Evolutionary conservation across 768 basidiomycete genomes (phyloP), one percentile per base, ranked within the genome.

Genomic region (Antrodiella citrinella): DNA sequence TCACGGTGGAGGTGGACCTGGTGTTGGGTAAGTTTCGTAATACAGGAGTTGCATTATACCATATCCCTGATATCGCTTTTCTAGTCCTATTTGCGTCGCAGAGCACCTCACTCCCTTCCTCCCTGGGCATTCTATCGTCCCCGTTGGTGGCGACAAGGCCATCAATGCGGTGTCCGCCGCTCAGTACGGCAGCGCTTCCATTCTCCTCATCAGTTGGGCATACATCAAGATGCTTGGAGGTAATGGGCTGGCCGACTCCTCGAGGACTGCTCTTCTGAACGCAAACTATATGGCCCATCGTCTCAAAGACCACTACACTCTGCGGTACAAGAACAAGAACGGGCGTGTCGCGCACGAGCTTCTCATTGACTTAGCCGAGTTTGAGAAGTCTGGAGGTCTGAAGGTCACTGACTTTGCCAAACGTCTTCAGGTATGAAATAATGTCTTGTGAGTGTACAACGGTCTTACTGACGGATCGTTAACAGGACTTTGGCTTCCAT

Each of bases 221-320:
- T 99, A 96, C 67, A 91, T 96, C 76, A 95, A 90, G 72, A 98
- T 99, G 96, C 80, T 99, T n/a, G 96, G 96, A 22, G 95, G 94
- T 5, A 72, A 80, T 49, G 96, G 96, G 4, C 78, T 99, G 22
- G 78, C 82, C 20, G 78, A 91, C 52, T 84, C 92, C 0, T 88
- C 93, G 2, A 88, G 86, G 59, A 69, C 90, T 24, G 91, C 96
- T 1, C 76, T 99, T 24, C 77, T 99, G 40, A 97, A 84, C 61
- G 96, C 96, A 45, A 99, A 99, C 67, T 99, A 98, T 68, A 96
- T 97, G 79, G 93, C 94, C 18, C 77, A 84, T 59, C 81, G 91
- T 44, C 80, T 99, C 26, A 77, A 83, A 44, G 80, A 77, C 13
- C 80, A 92, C 66, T 98, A 97, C 67, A 91, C 71, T 50, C 68